phyloP scores from a whole-genome alignment of 805 yeast genomes.

The Pichia insulana region DNA sequence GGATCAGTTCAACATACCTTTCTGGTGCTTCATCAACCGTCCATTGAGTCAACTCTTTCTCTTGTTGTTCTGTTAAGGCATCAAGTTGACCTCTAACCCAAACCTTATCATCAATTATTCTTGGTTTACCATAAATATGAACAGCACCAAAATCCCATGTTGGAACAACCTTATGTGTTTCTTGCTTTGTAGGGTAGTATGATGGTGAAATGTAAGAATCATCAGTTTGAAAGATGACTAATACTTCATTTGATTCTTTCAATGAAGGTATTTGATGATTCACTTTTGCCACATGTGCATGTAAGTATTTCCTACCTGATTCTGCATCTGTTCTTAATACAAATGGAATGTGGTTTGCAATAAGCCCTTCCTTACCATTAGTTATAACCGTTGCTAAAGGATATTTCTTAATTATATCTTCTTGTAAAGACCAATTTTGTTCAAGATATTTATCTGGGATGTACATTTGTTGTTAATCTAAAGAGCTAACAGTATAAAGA shows the following conservation, averaged over 20 bases:
- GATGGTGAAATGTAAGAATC: constrained; percentile 49
- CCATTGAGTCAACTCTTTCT: constrained; percentile 38
- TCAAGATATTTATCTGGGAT: constrained; percentile 22
- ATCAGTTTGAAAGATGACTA: constrained; percentile 44
- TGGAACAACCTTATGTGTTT: constrained; percentile 56
- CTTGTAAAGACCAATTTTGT: constrained; percentile 30
- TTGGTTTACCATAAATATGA: constrained; percentile 46
- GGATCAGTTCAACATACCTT: constrained; percentile 32
- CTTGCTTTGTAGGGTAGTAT: constrained; percentile 49
- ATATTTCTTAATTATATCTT: constrained; percentile 33
- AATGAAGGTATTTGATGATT: constrained; percentile 43
- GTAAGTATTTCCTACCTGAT: constrained; percentile 25
- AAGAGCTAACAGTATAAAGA: too few species aligned
- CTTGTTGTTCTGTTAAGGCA: constrained; percentile 39
- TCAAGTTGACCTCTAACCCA: constrained; percentile 39
- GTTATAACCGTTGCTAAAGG: constrained; percentile 49
- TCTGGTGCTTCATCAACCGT: constrained; percentile 50
- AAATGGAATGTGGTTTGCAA: constrained; percentile 54
- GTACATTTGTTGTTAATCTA: constrained; percentile 17
- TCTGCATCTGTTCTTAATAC: constrained; percentile 28
- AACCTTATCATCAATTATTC: constrained; percentile 35
- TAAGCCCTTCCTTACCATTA: constrained; percentile 28
- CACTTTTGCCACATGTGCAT: constrained; percentile 46
- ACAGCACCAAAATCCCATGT: constrained; percentile 60
- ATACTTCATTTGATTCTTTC: constrained; percentile 30